Evolutionary conservation across 2,329 filamentous ascomycete species (phyloP).

Genomic region (Ophiostoma angusticollis): DNA sequence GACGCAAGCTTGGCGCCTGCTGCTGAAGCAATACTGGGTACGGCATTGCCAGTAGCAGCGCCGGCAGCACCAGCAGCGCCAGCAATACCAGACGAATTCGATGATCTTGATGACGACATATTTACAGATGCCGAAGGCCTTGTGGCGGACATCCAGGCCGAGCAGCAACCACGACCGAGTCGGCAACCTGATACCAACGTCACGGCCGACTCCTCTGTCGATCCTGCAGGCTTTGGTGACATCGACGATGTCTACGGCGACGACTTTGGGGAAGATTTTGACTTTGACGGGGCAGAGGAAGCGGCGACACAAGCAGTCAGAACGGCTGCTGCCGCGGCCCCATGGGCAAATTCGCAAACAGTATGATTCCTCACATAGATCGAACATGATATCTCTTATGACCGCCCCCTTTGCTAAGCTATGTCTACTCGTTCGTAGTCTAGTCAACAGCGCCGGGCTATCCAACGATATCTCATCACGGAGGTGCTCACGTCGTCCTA

Average conservation of each 20-base stretch:
- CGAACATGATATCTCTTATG: background rate
- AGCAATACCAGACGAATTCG: conserved; percentile 39
- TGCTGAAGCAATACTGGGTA: background rate
- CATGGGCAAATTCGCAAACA: conserved; percentile 22
- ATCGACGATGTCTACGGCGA: conserved; percentile 45
- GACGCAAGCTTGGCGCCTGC: conserved; percentile 27
- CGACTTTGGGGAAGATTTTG: conserved; percentile 60
- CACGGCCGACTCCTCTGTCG: background rate
- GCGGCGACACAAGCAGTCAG: conserved; percentile 53
- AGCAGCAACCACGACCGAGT: conserved; percentile 11
- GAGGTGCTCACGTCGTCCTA: conserved; percentile 60
- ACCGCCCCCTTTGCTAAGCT: conserved; percentile 1
- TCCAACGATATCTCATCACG: conserved; percentile 77
- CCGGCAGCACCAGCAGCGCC: background rate
- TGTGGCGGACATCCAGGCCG: conserved; percentile 22
- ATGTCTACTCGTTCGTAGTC: conserved; percentile 32
- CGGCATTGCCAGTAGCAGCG: background rate
- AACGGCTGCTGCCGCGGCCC: background rate
- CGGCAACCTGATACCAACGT: conserved; percentile 6
- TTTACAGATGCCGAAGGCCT: conserved; percentile 35
- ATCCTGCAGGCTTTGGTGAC: conserved; percentile 15
- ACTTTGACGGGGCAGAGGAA: conserved; percentile 65
- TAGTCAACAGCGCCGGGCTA: conserved; percentile 54
- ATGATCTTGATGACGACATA: conserved; percentile 45
- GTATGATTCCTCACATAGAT: conserved; percentile 35